Conservation (phyloP, 331 rosid genomes). For the Quercus lobata region DNA sequence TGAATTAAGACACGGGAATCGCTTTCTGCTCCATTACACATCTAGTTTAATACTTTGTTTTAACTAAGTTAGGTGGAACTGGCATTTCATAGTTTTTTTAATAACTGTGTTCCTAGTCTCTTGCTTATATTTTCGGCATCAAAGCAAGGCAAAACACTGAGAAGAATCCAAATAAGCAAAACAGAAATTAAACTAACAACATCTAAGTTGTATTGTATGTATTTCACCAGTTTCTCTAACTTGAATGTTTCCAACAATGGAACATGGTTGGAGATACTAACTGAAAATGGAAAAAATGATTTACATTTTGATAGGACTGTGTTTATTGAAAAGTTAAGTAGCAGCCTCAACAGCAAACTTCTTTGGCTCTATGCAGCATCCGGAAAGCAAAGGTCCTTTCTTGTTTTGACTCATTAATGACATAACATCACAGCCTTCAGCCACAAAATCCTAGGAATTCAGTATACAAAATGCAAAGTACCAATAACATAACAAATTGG, state of each 20-base stretch:
- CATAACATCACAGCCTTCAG: background rate
- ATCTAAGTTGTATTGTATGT: background rate
- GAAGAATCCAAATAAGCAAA: background rate
- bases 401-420: no score
- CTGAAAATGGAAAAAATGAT: no score
- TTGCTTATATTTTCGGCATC: conserved; percentile 7
- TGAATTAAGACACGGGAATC: background rate
- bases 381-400: no score
- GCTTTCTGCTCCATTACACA: conserved; percentile 26
- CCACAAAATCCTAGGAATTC: background rate
- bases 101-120: background rate
- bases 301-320: no score
- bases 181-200: background rate
- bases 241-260: background rate
- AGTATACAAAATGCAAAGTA: background rate
- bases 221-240: background rate
- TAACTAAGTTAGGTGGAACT: conserved; percentile 19
- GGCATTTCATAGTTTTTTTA: background rate
- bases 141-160: background rate
- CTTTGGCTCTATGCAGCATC: background rate
- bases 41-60: conserved; percentile 22
- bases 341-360: background rate
- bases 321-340: no score
- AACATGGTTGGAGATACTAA: background rate
- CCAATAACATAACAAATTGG: background rate